A percentile compares a stretch with the other conserved stretches of the same genome.
phyloP scores from a whole-genome alignment of 257 asterid species.

The Eucommia ulmoides region DNA sequence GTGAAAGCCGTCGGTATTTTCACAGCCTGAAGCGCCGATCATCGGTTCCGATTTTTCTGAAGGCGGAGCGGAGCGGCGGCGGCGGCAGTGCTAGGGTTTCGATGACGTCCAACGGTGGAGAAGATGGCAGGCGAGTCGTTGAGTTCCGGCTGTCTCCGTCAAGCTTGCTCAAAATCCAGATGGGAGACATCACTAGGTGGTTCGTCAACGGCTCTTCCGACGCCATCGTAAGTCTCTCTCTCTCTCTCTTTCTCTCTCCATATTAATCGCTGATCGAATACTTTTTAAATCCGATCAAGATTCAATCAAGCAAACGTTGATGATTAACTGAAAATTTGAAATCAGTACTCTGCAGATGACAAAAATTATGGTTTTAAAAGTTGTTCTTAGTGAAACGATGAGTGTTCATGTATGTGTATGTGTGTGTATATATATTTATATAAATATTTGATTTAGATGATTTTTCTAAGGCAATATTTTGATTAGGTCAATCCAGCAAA shows the following conservation, averaged over 20 bases:
- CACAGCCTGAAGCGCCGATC: too few relatives aligned
- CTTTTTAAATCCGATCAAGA: too few relatives aligned
- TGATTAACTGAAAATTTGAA: too few relatives aligned
- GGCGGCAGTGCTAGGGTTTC: conserved; percentile 24
- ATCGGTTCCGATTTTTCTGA: too few relatives aligned
- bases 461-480: too few relatives aligned
- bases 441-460: not conserved
- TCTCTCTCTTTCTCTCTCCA: too few relatives aligned
- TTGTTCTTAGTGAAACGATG: too few relatives aligned
- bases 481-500: conserved; percentile 89
- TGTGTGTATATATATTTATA: not conserved
- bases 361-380: too few relatives aligned
- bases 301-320: too few relatives aligned
- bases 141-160: conserved; percentile 44
- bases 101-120: conserved; percentile 41
- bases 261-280: too few relatives aligned
- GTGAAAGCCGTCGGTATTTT: too few relatives aligned
- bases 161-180: conserved; percentile 48
- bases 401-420: not conserved
- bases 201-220: conserved; percentile 80
- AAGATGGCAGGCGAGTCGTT: conserved; percentile 5
- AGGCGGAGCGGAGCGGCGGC: conserved; percentile 9
- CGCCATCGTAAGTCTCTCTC: conserved; percentile 51
- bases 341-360: too few relatives aligned
- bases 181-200: conserved; percentile 87